Evolutionary conservation across 1,284 basidiomycete species (phyloP).

Genomic region (Sporisorium reilianum): DNA sequence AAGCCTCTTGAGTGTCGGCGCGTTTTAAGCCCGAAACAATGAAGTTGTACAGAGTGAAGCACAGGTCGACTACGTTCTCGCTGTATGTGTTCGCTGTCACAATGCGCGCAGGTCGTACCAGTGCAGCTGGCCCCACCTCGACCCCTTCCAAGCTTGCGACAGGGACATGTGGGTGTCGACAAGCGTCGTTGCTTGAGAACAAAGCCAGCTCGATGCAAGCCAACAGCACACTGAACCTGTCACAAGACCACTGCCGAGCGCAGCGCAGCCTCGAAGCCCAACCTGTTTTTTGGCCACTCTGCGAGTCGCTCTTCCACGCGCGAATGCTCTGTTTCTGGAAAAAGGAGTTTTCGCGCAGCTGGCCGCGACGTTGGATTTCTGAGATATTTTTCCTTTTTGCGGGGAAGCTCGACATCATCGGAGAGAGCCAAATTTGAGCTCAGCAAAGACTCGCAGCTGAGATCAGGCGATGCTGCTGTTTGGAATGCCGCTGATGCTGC

Average conservation of each 20-base stretch:
- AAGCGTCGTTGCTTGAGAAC: neutral
- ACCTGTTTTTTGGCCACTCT: too few relatives aligned
- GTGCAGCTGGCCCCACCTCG: too few relatives aligned
- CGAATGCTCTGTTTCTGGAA: too few relatives aligned
- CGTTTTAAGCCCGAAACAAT: too few relatives aligned
- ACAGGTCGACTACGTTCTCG: too few relatives aligned
- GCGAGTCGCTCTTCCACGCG: conserved; percentile 9
- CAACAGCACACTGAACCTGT: neutral
- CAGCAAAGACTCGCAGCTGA: neutral
- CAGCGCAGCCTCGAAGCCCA: too few relatives aligned
- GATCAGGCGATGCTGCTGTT: neutral
- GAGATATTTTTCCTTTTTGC: neutral
- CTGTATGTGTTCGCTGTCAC: too few relatives aligned
- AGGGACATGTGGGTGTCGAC: neutral
- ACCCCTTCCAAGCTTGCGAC: too few relatives aligned
- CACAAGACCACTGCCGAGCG: neutral
- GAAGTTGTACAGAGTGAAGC: too few relatives aligned
- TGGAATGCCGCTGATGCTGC: neutral
- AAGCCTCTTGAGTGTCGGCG: too few relatives aligned
- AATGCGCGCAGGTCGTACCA: too few relatives aligned
- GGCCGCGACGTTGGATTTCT: neutral
- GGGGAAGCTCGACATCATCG: conserved; percentile 8
- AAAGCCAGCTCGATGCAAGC: neutral
- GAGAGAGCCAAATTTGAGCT: neutral
- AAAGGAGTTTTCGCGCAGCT: neutral